Evolutionary conservation across 306 rosid species (phyloP).

Genomic region (Vachellia collinsii): DNA sequence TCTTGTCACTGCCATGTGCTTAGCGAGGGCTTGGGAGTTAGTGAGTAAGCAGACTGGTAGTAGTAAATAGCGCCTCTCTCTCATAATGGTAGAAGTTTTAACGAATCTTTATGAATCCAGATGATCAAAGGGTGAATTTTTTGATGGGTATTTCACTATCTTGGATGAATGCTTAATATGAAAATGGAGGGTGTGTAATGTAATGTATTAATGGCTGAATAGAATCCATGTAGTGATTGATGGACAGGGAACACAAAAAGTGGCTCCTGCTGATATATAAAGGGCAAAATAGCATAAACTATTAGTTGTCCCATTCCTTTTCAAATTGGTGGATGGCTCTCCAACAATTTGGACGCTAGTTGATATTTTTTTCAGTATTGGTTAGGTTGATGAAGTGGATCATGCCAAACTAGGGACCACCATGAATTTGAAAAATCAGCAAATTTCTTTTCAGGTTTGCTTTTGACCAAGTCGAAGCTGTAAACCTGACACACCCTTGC

Average conservation of each 20-base stretch:
- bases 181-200: background rate
- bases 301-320: conserved; percentile 23
- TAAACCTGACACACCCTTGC: conserved; percentile 39
- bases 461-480: conserved; percentile 64
- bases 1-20: background rate
- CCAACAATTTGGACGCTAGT: conserved; percentile 41
- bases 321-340: conserved; percentile 12
- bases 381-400: conserved; percentile 38
- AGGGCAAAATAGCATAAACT: background rate
- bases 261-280: conserved; percentile 2
- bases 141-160: conserved; percentile 3
- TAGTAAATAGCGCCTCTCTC: background rate
- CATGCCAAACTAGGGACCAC: conserved; percentile 56
- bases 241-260: conserved; percentile 28
- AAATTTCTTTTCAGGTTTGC: conserved; percentile 45
- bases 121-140: background rate
- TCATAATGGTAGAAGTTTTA: background rate
- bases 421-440: conserved; percentile 29
- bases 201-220: background rate
- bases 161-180: background rate
- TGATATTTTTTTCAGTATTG: conserved; percentile 16
- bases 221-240: conserved; percentile 8
- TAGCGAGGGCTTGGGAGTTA: background rate
- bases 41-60: background rate
- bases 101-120: background rate